Base-by-base conservation (phyloP, 1,284 basidiomycete species). In the Microbotryum silenes-acaulis region DNA sequence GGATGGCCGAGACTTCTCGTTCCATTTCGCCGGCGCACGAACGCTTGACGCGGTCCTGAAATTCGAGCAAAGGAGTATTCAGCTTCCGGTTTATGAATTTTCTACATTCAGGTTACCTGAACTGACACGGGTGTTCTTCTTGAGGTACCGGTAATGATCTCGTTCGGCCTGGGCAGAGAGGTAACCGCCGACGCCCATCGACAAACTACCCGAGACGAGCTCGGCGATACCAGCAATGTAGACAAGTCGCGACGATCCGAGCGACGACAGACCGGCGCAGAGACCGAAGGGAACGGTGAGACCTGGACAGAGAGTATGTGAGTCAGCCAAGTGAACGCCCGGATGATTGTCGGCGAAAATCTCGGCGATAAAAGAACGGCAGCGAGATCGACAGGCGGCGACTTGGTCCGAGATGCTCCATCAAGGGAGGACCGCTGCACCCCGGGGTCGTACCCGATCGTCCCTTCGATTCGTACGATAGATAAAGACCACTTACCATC, bases 111-210 rank as follows among this genome's bases (percentile, higher is more conserved):
- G 6, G 7, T 3, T 10, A n/a, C 9, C 18, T 20, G 6, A 6
- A 55, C 65, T 42, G 7, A 64, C 65, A 29, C 70, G 60, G 1
- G 72, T 73, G 49, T 66, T 60, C 67, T 82, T 80, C 46, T 81
- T 83, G 48, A 89, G 83, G 77, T 88, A 94, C 62, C 86, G 87
- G 77, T 89, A 92, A 77, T 71, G 71, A 75, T 97, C 91, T 56
- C 91, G 84, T 76, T 98, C 94, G 46, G 94, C 89, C 76, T 97
- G 91, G 0, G 93, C 91, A 2, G 91, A 91, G 59, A 98, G 85
- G 81, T 94, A 97, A 27, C 94, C 94, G 60, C 94, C 94, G 54
- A 97, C 88, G 63, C 93, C 93, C 94, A 97, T 98, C 20, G 78
- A 79, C 65, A 97, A 90, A 10, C 91, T 89, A n/a, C 93, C 92